These are phyloP conservation scores for Pseudocercospora eumusae DNA, from an alignment of 2,329 filamentous ascomycete genomes.

Conservation along the genomic window DNA sequence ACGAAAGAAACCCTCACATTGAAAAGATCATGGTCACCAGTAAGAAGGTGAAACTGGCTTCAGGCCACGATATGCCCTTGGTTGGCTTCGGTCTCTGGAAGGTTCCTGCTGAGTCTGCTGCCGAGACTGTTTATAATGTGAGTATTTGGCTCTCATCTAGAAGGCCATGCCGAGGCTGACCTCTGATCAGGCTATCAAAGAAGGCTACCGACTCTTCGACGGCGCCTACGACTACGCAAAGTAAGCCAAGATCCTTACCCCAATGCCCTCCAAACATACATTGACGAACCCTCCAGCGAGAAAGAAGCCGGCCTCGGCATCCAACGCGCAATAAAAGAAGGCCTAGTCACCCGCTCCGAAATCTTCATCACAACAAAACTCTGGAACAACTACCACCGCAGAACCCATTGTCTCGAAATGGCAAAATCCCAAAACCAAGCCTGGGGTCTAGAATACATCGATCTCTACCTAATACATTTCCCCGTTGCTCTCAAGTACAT, in stretches of 20 bases:
- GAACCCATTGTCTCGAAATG: conserved; percentile 70
- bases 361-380: conserved; percentile 88
- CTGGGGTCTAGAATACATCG: conserved; percentile 81
- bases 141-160: neutral
- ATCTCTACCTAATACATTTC: conserved; percentile 59
- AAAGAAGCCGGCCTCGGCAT: conserved; percentile 60
- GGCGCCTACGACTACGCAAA: conserved; percentile 63
- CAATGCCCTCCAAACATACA: neutral
- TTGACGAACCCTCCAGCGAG: conserved; percentile 59
- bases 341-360: conserved; percentile 75
- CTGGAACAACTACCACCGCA: conserved; percentile 84
- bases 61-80: conserved; percentile 62
- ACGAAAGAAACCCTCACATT: too few species aligned
- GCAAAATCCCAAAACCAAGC: conserved; percentile 71
- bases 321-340: conserved; percentile 71
- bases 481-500: conserved; percentile 39
- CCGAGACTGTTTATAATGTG: conserved; percentile 70
- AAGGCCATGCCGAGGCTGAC: neutral
- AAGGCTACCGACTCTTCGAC: conserved; percentile 58
- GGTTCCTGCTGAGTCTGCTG: conserved; percentile 66
- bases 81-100: conserved; percentile 77
- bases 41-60: conserved; percentile 22
- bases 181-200: conserved; percentile 48
- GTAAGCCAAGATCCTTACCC: neutral
- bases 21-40: neutral